A percentile compares a stretch with the other conserved stretches of the same genome.
These are phyloP conservation scores for Fusarium verrucosum DNA, from an alignment of 2,329 filamentous ascomycete genomes.

Conservation along the genomic window DNA sequence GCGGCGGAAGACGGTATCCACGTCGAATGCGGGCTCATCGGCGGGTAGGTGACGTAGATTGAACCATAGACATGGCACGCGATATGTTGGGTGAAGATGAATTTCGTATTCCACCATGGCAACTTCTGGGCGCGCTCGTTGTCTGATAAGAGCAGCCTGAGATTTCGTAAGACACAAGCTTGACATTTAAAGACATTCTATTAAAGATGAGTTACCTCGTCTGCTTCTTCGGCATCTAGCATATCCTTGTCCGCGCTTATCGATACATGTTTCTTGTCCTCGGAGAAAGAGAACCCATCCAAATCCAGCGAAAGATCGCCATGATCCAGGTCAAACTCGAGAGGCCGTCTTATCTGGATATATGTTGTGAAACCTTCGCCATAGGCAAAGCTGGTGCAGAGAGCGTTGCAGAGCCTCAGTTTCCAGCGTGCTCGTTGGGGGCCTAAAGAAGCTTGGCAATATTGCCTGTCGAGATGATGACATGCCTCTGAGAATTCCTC, in stretches of 20 bases:
- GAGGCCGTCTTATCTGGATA: slow-evolving; percentile 64
- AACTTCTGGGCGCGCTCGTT: slow-evolving; percentile 46
- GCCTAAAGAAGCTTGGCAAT: slow-evolving; percentile 67
- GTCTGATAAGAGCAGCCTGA: slow-evolving; percentile 55
- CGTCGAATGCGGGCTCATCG: slow-evolving; percentile 65
- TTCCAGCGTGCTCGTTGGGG: slow-evolving; percentile 64
- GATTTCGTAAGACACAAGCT: slow-evolving; percentile 33
- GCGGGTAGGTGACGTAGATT: slow-evolving; percentile 66
- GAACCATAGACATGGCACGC: slow-evolving; percentile 81
- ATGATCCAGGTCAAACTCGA: slow-evolving; percentile 57
- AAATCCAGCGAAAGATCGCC: slow-evolving; percentile 59
- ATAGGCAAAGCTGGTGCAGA: slow-evolving; percentile 56
- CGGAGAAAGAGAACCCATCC: slow-evolving; percentile 56
- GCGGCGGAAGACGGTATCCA: slow-evolving; percentile 75
- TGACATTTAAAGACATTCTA: slow-evolving; percentile 5
- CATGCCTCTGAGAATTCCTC: slow-evolving; percentile 74
- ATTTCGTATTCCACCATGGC: slow-evolving; percentile 75
- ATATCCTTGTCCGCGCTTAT: slow-evolving; percentile 56
- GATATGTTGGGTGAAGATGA: slow-evolving; percentile 78
- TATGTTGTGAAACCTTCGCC: slow-evolving; percentile 61
- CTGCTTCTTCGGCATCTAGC: slow-evolving; percentile 61
- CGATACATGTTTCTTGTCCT: slow-evolving; percentile 28
- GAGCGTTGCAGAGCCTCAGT: slow-evolving; percentile 61
- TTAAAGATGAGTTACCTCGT: slow-evolving; percentile 55
- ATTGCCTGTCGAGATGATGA: slow-evolving; percentile 67